Percentiles rank a stretch among this genome's conserved stretches.
These are phyloP conservation scores for Kodamaea sp. DNA, from an alignment of 1,139 yeast species.

Conservation along the genomic window DNA sequence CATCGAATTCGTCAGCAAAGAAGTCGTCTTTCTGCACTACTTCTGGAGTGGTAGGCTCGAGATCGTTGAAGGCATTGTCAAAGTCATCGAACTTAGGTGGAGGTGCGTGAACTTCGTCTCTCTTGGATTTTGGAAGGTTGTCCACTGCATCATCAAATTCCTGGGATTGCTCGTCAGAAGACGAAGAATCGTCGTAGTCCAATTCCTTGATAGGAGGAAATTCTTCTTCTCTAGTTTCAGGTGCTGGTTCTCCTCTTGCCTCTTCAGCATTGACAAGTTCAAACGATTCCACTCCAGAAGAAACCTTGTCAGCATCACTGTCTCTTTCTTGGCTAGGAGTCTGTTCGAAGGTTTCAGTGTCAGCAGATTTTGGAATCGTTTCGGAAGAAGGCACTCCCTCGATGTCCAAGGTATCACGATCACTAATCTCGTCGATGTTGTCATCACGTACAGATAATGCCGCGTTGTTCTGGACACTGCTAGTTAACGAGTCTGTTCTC, in stretches of 20 bases:
- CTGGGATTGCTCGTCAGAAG: slow-evolving; percentile 27
- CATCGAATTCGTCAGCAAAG: slow-evolving; percentile 53
- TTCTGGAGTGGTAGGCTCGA: slow-evolving; percentile 41
- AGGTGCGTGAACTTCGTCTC: slow-evolving; percentile 17
- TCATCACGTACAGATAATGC: slow-evolving; percentile 87
- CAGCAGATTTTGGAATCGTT: slow-evolving; percentile 19
- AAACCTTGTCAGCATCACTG: slow-evolving; percentile 41
- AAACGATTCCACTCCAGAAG: slow-evolving; percentile 46
- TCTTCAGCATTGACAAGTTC: slow-evolving; percentile 57
- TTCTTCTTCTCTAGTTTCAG: slow-evolving; percentile 38
- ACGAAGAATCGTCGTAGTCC: slow-evolving; percentile 57
- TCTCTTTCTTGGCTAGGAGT: slow-evolving; percentile 25
- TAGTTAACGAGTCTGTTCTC: slow-evolving; percentile 77
- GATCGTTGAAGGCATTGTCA: slow-evolving; percentile 40
- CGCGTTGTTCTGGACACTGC: slow-evolving; percentile 90
- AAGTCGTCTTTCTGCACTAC: slow-evolving; percentile 22
- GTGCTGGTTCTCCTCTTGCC: slow-evolving; percentile 22
- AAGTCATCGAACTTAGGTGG: slow-evolving; percentile 33
- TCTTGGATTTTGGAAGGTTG: slow-evolving; percentile 30
- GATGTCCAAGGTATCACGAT: slow-evolving; percentile 55
- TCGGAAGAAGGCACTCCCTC: slow-evolving; percentile 15
- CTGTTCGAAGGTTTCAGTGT: slow-evolving; percentile 15
- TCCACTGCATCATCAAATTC: slow-evolving; percentile 47
- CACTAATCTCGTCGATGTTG: slow-evolving; percentile 58
- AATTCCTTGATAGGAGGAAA: slow-evolving; percentile 75